Conservation (phyloP, 139 green algal species). For the Edaphochlamys debaryana region DNA sequence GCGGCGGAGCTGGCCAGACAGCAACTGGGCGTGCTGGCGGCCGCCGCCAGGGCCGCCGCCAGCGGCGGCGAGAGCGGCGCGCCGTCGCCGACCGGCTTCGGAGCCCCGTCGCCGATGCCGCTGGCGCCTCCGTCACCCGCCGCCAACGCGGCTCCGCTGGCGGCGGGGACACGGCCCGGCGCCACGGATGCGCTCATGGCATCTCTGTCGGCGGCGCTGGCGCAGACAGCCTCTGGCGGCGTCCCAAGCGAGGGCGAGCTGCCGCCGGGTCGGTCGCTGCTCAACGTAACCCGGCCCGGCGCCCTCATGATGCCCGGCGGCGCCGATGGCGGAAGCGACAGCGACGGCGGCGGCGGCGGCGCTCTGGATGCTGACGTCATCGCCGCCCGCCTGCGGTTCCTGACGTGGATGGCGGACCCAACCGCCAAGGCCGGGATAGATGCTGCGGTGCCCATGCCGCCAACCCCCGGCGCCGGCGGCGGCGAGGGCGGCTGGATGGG, state of each 20-base stretch:
- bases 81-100: too few relatives aligned
- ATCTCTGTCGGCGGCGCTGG: not conserved
- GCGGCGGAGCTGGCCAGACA: not conserved
- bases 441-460: not conserved
- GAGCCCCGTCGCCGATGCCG: not conserved
- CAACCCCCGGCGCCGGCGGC: not conserved
- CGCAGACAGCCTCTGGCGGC: not conserved
- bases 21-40: not conserved
- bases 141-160: too few relatives aligned
- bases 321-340: not conserved
- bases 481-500: not conserved
- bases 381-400: not conserved
- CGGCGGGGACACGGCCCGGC: too few relatives aligned
- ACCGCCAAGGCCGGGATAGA: not conserved
- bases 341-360: not conserved
- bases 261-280: too few relatives aligned
- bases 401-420: conserved; percentile 22
- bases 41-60: not conserved
- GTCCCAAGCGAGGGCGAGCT: too few relatives aligned
- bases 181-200: not conserved
- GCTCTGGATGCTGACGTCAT: not conserved
- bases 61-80: not conserved
- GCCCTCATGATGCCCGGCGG: not conserved
- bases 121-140: too few relatives aligned
- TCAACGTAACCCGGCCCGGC: too few relatives aligned